A percentile compares a stretch with the other conserved stretches of the same genome.
Evolutionary conservation across 1,284 basidiomycete species (phyloP).

Genomic region (Fomitiporia mediterranea): DNA sequence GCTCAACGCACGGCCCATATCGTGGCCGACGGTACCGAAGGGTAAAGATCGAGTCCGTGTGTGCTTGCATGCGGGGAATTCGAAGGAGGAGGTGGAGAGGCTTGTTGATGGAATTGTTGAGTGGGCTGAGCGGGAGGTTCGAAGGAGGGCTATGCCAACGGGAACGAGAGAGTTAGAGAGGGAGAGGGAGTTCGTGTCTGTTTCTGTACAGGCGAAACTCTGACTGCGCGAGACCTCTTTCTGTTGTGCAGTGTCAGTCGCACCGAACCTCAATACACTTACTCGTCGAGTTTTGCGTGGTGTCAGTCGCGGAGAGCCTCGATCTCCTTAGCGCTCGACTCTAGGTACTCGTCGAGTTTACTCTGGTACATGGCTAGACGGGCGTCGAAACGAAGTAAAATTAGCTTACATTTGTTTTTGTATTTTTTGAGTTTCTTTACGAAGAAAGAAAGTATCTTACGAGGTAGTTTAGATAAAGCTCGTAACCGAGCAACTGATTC

Average conservation of each 20-base stretch:
- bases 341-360: conserved; percentile 53
- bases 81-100: conserved; percentile 53
- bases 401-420: too few relatives aligned
- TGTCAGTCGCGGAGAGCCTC: conserved; percentile 55
- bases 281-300: conserved; percentile 43
- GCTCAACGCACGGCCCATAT: conserved; percentile 75
- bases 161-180: neutral
- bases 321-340: conserved; percentile 54
- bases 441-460: conserved; percentile 37
- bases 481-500: conserved; percentile 60
- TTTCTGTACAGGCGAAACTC: conserved; percentile 15
- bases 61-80: conserved; percentile 78
- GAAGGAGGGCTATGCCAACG: neutral
- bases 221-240: neutral
- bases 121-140: conserved; percentile 40
- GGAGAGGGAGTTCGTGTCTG: too few relatives aligned
- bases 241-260: conserved; percentile 37
- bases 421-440: too few relatives aligned
- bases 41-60: conserved; percentile 80
- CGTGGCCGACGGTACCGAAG: conserved; percentile 80
- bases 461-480: conserved; percentile 46
- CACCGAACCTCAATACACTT: conserved; percentile 58
- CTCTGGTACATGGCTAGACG: conserved; percentile 47
- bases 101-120: conserved; percentile 45
- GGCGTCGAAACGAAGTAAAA: neutral